Evolutionary conservation across 1,139 yeast genomes (phyloP), one percentile per base, ranked within the genome.

Genomic region (Arxiozyma bovina): DNA sequence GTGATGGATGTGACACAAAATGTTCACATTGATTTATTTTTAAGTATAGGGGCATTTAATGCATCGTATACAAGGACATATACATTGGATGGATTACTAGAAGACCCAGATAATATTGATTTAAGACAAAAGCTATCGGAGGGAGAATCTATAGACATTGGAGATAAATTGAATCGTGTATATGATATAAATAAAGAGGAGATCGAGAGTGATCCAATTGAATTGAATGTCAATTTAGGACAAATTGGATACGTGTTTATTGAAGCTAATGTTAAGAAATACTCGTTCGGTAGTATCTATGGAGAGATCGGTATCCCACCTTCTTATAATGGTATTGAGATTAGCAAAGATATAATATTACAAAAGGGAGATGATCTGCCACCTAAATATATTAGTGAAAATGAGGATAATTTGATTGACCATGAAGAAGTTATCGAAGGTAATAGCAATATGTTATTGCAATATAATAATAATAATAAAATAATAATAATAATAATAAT

Each of bases 181-280:
- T 65, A 62, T 46, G 63, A 67, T 53, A 59, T 62, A 2, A 52
- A 56, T 25, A 53, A 56, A 21, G 60, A 59, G 25, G 58, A 55
- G 11, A 55, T 66, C 8, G 61, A 59, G 15, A 60, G 69, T 41
- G 70, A 66, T 53, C 67, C 64, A 52, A 61, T 69, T 70, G 69
- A 83, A 58, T 79, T 93, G 52, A 86, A 85, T 62, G 91, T 87
- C 17, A 93, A 93, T 68, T 73, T 93, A 55, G 99, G 99, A 1
- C 96, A 90, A 66, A 73, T 83, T 50, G 99, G 98, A 1, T 93
- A 83, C 72, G 96, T 93, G 1, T 91, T 87, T 75, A 88, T 93
- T 56, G 98, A 93, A 70, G 98, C 97, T 7, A 91, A 93, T 69
- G 75, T 83, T 42, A 81, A 84, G 60, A 91, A 90, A 69, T 88